Conservation (phyloP, 2,329 filamentous ascomycete species). For the Fusarium liriodendri region DNA sequence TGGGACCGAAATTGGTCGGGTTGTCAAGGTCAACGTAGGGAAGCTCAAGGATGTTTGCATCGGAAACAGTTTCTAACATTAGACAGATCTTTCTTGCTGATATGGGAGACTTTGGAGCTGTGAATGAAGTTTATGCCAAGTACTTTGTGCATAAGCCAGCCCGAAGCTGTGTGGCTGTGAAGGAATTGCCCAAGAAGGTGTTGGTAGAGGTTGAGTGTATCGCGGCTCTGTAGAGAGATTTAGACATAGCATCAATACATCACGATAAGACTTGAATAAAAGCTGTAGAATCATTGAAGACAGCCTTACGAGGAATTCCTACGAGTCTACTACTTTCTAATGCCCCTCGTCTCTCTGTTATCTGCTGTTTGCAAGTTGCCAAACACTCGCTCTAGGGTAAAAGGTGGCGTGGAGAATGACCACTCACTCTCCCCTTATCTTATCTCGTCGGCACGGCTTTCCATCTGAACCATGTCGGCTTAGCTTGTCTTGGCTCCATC, state of each 20-base stretch:
- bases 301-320: neutral
- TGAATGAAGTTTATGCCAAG: constrained; percentile 2
- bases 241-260: neutral
- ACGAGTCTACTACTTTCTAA: neutral
- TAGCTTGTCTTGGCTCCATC: neutral
- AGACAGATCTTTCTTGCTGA: neutral
- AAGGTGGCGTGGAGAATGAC: neutral
- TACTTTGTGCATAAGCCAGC: constrained; percentile 9
- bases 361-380: neutral
- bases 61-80: neutral
- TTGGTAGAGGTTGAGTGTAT: constrained; percentile 1
- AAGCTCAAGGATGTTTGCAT: neutral
- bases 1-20: neutral
- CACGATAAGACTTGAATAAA: neutral
- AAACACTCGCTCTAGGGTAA: neutral
- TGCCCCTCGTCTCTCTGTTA: neutral
- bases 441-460: neutral
- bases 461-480: neutral
- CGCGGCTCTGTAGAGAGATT: neutral
- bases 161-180: neutral
- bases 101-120: neutral
- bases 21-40: neutral
- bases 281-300: neutral
- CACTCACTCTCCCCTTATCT: neutral
- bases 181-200: neutral